Conservation (phyloP, 352 stramenopile species). For the Phytophthora hibernalis region DNA sequence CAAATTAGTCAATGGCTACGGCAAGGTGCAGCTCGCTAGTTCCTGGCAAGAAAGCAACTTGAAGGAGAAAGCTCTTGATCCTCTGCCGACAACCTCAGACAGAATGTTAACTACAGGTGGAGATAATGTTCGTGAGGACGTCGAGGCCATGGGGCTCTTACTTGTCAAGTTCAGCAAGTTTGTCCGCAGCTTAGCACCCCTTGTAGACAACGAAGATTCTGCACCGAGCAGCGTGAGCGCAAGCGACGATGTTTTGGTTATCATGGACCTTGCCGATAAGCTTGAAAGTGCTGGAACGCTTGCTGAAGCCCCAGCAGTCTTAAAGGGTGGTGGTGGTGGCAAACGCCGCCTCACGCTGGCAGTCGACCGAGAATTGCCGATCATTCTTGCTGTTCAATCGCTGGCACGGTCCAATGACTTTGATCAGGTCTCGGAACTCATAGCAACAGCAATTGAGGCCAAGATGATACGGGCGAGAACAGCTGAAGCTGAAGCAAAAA, state of each 20-base stretch:
- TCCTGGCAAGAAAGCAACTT: constrained; percentile 12
- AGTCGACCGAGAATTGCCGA: constrained; percentile 35
- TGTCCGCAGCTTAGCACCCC: constrained; percentile 58
- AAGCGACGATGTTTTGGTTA: constrained; percentile 44
- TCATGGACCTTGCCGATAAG: constrained; percentile 67
- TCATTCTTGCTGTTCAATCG: constrained; percentile 49
- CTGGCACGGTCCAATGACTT: constrained; percentile 49
- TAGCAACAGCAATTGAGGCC: constrained; percentile 13
- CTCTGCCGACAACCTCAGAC: background rate
- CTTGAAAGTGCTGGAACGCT: constrained; percentile 44
- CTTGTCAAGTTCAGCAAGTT: constrained; percentile 69
- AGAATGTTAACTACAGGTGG: background rate
- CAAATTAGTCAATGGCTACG: constrained; percentile 20
- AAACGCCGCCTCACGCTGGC: constrained; percentile 42
- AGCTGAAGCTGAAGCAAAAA: constrained; percentile 2
- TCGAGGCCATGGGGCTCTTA: constrained; percentile 52
- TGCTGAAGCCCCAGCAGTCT: constrained; percentile 3
- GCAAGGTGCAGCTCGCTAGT: constrained; percentile 17
- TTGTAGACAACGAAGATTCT: constrained; percentile 40
- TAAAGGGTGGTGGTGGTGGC: constrained; percentile 5
- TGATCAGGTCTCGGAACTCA: constrained; percentile 29
- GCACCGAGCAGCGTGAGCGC: constrained; percentile 13
- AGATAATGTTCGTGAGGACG: constrained; percentile 34
- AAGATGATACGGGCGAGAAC: constrained; percentile 23
- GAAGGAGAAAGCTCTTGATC: constrained; percentile 18